A percentile compares a stretch with the other conserved stretches of the same genome.
Evolutionary conservation across 2,329 filamentous ascomycete genomes (phyloP).

Genomic region (Pseudogymnoascus sp.): DNA sequence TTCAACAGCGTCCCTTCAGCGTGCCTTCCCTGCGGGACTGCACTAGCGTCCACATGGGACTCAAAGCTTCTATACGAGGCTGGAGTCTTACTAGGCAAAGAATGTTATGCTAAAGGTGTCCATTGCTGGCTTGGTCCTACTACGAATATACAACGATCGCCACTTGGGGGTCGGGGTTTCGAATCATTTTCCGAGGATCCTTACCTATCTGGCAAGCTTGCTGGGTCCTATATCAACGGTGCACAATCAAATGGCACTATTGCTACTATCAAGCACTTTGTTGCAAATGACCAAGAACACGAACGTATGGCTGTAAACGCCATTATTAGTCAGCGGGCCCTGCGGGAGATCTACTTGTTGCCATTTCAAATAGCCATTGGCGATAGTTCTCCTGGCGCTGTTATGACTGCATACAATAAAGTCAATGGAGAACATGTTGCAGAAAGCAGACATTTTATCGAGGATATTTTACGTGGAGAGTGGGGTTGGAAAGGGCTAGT

Average conservation of each 20-base stretch:
- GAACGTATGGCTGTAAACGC: slow-evolving; percentile 31
- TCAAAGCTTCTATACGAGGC: slow-evolving; percentile 53
- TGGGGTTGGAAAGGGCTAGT: slow-evolving; percentile 40
- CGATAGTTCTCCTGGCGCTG: slow-evolving; percentile 35
- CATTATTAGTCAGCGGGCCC: slow-evolving; percentile 32
- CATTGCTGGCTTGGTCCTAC: slow-evolving; percentile 65
- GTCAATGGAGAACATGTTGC: slow-evolving; percentile 40
- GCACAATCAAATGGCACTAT: slow-evolving; percentile 37
- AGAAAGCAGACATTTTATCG: slow-evolving; percentile 34
- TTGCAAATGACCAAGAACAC: slow-evolving; percentile 38
- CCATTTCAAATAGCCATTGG: slow-evolving; percentile 40
- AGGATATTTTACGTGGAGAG: slow-evolving; percentile 35
- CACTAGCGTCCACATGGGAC: slow-evolving; percentile 59
- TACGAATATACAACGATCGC: slow-evolving; percentile 42
- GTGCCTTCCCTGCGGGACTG: slow-evolving; percentile 38
- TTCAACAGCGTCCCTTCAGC: slow-evolving; percentile 35
- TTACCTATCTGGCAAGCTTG: slow-evolving; percentile 38
- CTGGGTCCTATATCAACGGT: slow-evolving; percentile 37
- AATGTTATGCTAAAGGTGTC: slow-evolving; percentile 61
- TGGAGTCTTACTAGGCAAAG: slow-evolving; percentile 58
- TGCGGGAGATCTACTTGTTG: slow-evolving; percentile 38
- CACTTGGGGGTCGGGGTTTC: slow-evolving; percentile 42
- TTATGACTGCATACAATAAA: slow-evolving; percentile 43
- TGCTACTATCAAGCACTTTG: slow-evolving; percentile 41
- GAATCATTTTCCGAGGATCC: slow-evolving; percentile 44